Base-by-base conservation (phyloP, 2,329 filamentous ascomycete genomes). In the Sporothrix pseudoabietina region DNA sequence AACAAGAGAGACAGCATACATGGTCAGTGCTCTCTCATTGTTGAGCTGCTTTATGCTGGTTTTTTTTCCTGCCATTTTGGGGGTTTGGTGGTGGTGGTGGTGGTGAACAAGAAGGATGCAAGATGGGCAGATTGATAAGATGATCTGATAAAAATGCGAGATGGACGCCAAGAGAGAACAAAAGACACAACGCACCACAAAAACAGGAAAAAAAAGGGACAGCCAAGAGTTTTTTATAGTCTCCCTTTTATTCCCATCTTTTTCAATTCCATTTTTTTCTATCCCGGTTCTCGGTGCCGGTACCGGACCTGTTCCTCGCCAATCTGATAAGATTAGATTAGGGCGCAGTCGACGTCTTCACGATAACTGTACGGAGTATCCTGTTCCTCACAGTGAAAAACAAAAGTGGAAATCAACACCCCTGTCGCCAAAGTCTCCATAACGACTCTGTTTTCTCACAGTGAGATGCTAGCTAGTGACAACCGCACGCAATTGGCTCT, bases 1-100 rank as follows among this genome's bases (percentile, higher is more conserved):
- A 22, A 35, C 54, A 14, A 75, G 70, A 10, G 32, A 14, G 10
- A 26, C 49, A 30, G 69, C 74, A 41, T 75, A 75, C 22, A 75
- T 7, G 26, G 14, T 54, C 41, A 75, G 44, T 4, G 74, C 74
- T 65, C 70, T 54, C 22, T 75, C 72, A 44, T 75, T 75, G 44
- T 68, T 52, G 39, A 74, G 57, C 65, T 75, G 74, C 32, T 75
- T 75, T 30, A 49, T 26, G 49, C 54, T 69, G 16, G 74, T 69
- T 12, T 39, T n/a, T 57, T 65, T 49, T 47, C 44, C 26, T 16
- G 65, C 8, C 65, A 68, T 49, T 26, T 22, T 49, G 52, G 52
- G 30, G 52, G 12, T n/a, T 14, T 30, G 52, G 52, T 12, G 7
- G 52, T 55, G 52, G 57, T 61, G 8, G 57, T 61, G 14, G 19